phyloP scores from a whole-genome alignment of 768 basidiomycete genomes.

The Boletus reticuloceps region DNA sequence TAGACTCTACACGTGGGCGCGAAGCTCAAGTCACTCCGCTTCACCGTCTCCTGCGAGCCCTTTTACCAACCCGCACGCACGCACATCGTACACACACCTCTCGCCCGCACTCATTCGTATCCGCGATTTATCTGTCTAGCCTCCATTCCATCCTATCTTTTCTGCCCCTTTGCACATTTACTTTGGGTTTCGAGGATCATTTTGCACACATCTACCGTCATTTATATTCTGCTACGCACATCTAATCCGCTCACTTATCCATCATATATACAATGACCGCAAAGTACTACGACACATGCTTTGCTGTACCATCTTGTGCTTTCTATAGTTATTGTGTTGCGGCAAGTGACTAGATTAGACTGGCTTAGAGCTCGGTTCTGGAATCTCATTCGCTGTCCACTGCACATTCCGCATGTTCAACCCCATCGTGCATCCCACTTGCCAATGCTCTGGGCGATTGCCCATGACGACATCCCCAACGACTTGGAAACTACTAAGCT shows the following conservation, averaged over 20 bases:
- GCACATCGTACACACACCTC: slow-evolving; percentile 58
- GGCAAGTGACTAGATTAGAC: slow-evolving; percentile 34
- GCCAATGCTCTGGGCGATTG: slow-evolving; percentile 43
- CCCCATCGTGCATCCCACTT: slow-evolving; percentile 43
- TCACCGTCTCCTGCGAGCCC: slow-evolving; percentile 39
- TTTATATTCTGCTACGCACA: slow-evolving; percentile 23
- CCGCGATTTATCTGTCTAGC: slow-evolving; percentile 36
- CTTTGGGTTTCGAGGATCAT: slow-evolving; percentile 11
- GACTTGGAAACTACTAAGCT: slow-evolving; percentile 38
- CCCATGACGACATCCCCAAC: slow-evolving; percentile 33
- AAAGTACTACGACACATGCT: slow-evolving; percentile 21
- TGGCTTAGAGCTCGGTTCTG: not conserved
- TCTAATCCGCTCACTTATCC: slow-evolving; percentile 38
- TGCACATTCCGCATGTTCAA: slow-evolving; percentile 35
- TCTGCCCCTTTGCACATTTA: slow-evolving; percentile 2
- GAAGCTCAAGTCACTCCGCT: slow-evolving; percentile 35
- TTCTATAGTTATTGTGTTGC: slow-evolving; percentile 31
- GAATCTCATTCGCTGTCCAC: slow-evolving; percentile 1
- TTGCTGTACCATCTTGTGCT: slow-evolving; percentile 35
- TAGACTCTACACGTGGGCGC: slow-evolving; percentile 55
- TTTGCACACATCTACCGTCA: slow-evolving; percentile 17
- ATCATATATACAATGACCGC: slow-evolving; percentile 31
- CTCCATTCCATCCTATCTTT: slow-evolving; percentile 4
- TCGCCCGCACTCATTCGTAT: slow-evolving; percentile 46
- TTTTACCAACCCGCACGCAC: slow-evolving; percentile 56